These are phyloP conservation scores for Cercospora sesami DNA, from an alignment of 2,329 filamentous ascomycete species.

Conservation along the genomic window DNA sequence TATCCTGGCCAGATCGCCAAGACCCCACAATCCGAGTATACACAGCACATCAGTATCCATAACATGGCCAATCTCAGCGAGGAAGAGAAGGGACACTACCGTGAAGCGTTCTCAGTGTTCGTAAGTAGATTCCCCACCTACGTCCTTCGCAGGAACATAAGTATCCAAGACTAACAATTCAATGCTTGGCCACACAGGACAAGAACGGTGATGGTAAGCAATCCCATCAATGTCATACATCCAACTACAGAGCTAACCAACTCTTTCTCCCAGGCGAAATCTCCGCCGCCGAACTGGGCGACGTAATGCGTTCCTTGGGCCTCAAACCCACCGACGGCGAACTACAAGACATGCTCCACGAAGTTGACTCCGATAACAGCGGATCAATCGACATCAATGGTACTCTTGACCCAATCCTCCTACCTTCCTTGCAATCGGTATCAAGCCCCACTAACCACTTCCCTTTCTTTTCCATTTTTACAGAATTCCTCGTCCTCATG, in stretches of 20 bases:
- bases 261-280: conserved; percentile 19
- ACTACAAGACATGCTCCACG: conserved; percentile 24
- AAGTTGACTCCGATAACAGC: conserved; percentile 24
- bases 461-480: too few relatives aligned
- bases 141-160: background rate
- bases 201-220: conserved; percentile 24
- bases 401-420: background rate
- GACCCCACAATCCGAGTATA: background rate
- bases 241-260: background rate
- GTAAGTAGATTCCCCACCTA: conserved; percentile 6
- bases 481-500: conserved; percentile 26
- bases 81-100: conserved; percentile 20
- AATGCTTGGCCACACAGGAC: conserved; percentile 17
- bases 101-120: conserved; percentile 21
- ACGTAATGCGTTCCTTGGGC: conserved; percentile 24
- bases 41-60: background rate
- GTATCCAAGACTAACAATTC: background rate
- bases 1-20: background rate
- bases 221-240: background rate
- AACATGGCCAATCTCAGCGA: conserved; percentile 18
- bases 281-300: conserved; percentile 23
- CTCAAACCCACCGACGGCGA: conserved; percentile 23
- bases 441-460: too few relatives aligned
- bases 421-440: too few relatives aligned
- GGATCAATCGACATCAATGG: conserved; percentile 24